Percentiles rank a stretch among this genome's conserved stretches.
Evolutionary conservation across 208 protist genomes (phyloP).

Genomic region (Leishmania turanica): DNA sequence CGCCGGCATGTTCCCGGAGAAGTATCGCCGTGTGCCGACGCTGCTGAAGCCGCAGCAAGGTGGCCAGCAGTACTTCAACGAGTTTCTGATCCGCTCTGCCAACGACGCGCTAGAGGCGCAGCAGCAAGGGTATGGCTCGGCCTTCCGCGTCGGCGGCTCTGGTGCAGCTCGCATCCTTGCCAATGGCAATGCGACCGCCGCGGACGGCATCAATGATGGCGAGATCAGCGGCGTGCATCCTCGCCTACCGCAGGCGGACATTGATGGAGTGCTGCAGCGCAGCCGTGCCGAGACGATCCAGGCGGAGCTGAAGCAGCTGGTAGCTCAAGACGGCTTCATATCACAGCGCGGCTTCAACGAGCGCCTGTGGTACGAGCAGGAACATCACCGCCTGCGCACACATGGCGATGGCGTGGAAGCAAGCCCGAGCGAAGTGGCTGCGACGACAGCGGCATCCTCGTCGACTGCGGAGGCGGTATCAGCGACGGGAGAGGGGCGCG

Average conservation of each 20-base stretch:
- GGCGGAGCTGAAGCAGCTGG: slow-evolving; percentile 62
- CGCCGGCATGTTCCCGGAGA: slow-evolving; percentile 83
- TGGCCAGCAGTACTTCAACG: slow-evolving; percentile 85
- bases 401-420: background rate
- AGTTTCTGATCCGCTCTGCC: slow-evolving; percentile 76
- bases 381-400: slow-evolving; percentile 31
- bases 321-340: slow-evolving; percentile 57
- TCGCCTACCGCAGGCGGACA: slow-evolving; percentile 74
- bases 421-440: background rate
- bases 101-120: slow-evolving; percentile 47
- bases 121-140: slow-evolving; percentile 4
- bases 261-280: slow-evolving; percentile 41
- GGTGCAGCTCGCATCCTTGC: background rate
- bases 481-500: background rate
- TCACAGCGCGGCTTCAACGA: slow-evolving; percentile 83
- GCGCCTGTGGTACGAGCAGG: slow-evolving; percentile 74
- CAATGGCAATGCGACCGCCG: background rate
- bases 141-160: background rate
- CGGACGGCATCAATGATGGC: background rate
- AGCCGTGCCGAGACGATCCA: slow-evolving; percentile 45
- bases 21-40: slow-evolving; percentile 80
- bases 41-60: slow-evolving; percentile 86
- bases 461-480: background rate
- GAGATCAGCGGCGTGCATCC: slow-evolving; percentile 12
- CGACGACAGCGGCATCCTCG: background rate